These are phyloP conservation scores for Xylaria intraflava DNA, from an alignment of 495 filamentous ascomycete genomes.

Conservation along the genomic window DNA sequence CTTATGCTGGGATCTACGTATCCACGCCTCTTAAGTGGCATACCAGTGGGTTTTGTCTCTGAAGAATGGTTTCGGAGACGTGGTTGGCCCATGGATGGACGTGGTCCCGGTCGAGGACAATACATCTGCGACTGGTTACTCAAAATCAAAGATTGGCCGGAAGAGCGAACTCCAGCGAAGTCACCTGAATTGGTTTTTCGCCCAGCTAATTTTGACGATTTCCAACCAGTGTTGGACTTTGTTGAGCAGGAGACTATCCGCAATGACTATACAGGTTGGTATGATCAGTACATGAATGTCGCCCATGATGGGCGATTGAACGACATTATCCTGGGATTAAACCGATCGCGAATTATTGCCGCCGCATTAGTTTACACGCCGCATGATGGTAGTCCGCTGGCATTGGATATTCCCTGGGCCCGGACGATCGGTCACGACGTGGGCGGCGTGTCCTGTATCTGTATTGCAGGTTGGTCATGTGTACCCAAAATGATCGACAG, in stretches of 20 bases:
- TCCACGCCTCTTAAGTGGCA: slow-evolving; percentile 53
- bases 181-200: slow-evolving; percentile 38
- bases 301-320: slow-evolving; percentile 38
- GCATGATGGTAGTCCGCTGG: slow-evolving; percentile 44
- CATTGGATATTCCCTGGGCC: slow-evolving; percentile 55
- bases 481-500: not conserved
- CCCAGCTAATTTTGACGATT: slow-evolving; percentile 46
- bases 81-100: slow-evolving; percentile 48
- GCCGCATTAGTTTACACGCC: slow-evolving; percentile 51
- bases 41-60: slow-evolving; percentile 38
- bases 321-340: slow-evolving; percentile 44
- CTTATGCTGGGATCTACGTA: slow-evolving; percentile 57
- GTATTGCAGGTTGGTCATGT: slow-evolving; percentile 40
- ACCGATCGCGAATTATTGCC: slow-evolving; percentile 43
- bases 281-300: slow-evolving; percentile 48
- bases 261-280: slow-evolving; percentile 46
- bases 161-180: slow-evolving; percentile 23
- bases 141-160: slow-evolving; percentile 47
- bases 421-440: slow-evolving; percentile 46
- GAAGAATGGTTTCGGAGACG: slow-evolving; percentile 55
- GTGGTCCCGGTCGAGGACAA: slow-evolving; percentile 37
- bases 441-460: slow-evolving; percentile 56
- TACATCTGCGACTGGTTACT: slow-evolving; percentile 53
- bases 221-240: slow-evolving; percentile 46
- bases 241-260: slow-evolving; percentile 39